Conservation (phyloP, 192 early-diverging fungal species). For the Geranomyces variabilis region DNA sequence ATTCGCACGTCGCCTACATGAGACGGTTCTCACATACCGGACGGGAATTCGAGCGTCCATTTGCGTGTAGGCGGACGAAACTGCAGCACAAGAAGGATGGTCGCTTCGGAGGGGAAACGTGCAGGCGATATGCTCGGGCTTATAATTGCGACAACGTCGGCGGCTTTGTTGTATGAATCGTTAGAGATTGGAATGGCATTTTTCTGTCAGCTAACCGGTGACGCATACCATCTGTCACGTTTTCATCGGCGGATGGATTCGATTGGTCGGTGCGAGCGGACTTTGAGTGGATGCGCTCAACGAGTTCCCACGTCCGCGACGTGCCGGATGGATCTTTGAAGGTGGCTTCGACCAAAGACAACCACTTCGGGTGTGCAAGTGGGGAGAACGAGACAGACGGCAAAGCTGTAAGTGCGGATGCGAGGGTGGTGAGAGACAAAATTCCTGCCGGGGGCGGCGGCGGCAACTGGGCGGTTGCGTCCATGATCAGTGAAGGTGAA, state of each 20-base stretch:
- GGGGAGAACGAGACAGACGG: constrained; percentile 1
- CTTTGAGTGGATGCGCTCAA: background rate
- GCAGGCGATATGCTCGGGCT: background rate
- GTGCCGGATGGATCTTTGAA: constrained; percentile 7
- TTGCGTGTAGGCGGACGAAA: constrained; percentile 27
- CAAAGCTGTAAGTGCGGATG: background rate
- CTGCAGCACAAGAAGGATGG: constrained; percentile 34
- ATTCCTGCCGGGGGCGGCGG: constrained; percentile 2
- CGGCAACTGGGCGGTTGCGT: background rate
- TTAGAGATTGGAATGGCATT: background rate
- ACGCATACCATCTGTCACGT: constrained; percentile 19
- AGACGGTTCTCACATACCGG: background rate
- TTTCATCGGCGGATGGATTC: background rate
- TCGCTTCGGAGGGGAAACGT: background rate
- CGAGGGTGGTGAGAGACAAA: background rate
- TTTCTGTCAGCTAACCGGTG: background rate
- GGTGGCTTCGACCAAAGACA: constrained; percentile 4
- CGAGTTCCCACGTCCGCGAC: constrained; percentile 8
- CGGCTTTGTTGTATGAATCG: constrained; percentile 12
- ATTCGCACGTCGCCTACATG: too few species aligned
- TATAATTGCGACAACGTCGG: constrained; percentile 30
- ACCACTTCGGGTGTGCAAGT: background rate
- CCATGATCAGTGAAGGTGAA: too few species aligned
- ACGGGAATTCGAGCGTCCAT: constrained; percentile 41
- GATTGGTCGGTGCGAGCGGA: background rate